Conservation (phyloP, 768 basidiomycete species). For the Suillus bovinus region DNA sequence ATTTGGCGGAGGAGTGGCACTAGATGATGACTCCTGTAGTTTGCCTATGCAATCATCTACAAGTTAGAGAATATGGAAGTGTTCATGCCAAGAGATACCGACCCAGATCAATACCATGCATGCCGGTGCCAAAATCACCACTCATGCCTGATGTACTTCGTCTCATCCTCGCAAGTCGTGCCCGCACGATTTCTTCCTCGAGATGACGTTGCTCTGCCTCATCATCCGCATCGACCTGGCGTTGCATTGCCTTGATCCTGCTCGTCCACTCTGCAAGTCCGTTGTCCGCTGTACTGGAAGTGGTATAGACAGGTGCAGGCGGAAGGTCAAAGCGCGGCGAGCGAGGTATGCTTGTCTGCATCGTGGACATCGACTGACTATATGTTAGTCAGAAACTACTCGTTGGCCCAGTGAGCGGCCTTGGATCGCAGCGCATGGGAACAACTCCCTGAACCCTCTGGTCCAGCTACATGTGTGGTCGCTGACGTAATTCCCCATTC, state of each 20-base stretch:
- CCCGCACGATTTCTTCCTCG: slow-evolving; percentile 52
- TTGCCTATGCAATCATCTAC: slow-evolving; percentile 20
- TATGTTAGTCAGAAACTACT: background rate
- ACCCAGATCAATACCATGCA: slow-evolving; percentile 34
- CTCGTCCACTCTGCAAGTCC: slow-evolving; percentile 81
- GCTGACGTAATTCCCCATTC: slow-evolving; percentile 5
- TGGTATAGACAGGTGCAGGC: slow-evolving; percentile 24
- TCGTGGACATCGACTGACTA: slow-evolving; percentile 25
- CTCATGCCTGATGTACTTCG: slow-evolving; percentile 37
- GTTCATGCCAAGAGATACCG: slow-evolving; percentile 20
- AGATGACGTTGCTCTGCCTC: slow-evolving; percentile 74
- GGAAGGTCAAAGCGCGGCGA: slow-evolving; percentile 41
- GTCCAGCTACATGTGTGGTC: too few species aligned
- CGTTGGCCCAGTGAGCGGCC: background rate
- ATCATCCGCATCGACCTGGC: slow-evolving; percentile 80
- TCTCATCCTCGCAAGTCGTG: slow-evolving; percentile 45
- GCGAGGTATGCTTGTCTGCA: slow-evolving; percentile 26
- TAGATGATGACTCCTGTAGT: slow-evolving; percentile 18
- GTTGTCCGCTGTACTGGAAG: slow-evolving; percentile 44
- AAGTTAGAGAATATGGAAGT: background rate
- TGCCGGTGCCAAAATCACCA: slow-evolving; percentile 40
- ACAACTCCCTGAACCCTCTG: background rate
- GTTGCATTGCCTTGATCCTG: slow-evolving; percentile 77
- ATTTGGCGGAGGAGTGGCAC: slow-evolving; percentile 8
- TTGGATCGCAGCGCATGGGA: slow-evolving; percentile 2